Conservation (phyloP, 2,329 filamentous ascomycete genomes). For the Tolypocladium inflatum region DNA sequence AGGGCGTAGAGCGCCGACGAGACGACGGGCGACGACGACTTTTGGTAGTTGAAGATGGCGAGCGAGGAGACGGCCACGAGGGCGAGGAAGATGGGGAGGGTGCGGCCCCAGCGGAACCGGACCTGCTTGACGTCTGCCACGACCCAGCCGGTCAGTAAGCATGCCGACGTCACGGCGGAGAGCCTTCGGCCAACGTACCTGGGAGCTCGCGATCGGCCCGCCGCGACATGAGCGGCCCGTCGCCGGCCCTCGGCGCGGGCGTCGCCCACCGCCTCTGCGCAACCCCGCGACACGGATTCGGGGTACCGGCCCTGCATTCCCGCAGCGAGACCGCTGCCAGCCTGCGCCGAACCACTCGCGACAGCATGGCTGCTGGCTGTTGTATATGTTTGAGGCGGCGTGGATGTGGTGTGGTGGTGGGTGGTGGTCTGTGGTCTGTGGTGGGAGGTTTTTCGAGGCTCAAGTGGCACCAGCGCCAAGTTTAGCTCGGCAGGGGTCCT, state of each 20-base stretch:
- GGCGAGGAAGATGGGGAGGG: constrained; percentile 70
- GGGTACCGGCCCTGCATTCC: constrained; percentile 5
- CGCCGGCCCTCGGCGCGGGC: constrained; percentile 47
- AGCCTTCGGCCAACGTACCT: constrained; percentile 26
- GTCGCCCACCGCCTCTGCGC: constrained; percentile 38
- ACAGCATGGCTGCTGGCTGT: constrained; percentile 6
- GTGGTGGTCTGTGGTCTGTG: neutral
- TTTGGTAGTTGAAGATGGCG: constrained; percentile 99
- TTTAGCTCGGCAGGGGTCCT: neutral
- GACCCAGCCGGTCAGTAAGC: constrained; percentile 1
- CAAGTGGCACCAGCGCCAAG: neutral
- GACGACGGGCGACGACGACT: constrained; percentile 79
- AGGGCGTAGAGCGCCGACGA: constrained; percentile 84
- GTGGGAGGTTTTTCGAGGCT: constrained; percentile 1
- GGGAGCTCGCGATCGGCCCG: constrained; percentile 58
- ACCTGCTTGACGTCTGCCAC: constrained; percentile 29
- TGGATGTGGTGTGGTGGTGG: neutral
- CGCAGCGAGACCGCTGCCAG: constrained; percentile 12
- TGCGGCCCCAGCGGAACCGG: constrained; percentile 55
- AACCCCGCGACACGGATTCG: constrained; percentile 5
- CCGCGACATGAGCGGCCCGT: constrained; percentile 56
- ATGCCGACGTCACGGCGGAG: neutral
- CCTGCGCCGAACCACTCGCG: constrained; percentile 12
- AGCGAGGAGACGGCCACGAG: constrained; percentile 63
- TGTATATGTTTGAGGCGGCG: neutral